These are phyloP conservation scores for Biscutella auriculata DNA, from an alignment of 441 rosid species.

Conservation along the genomic window DNA sequence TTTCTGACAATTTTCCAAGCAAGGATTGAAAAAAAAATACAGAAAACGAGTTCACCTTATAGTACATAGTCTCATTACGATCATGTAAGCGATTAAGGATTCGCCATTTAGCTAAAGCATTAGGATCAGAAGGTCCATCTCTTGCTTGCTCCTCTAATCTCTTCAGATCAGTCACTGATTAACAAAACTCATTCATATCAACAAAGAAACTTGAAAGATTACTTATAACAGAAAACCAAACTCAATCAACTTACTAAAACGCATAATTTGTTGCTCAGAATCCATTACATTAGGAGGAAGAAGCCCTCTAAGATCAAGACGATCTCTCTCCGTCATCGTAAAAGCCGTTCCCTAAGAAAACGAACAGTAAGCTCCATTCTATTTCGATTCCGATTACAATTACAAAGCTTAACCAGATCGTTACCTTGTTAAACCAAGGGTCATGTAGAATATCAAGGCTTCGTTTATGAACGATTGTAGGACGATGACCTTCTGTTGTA, in stretches of 20 bases:
- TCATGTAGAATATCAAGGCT: slow-evolving; percentile 94
- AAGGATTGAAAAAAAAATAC: too few species aligned
- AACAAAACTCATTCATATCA: background rate
- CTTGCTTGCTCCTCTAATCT: slow-evolving; percentile 86
- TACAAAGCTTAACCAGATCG: too few species aligned
- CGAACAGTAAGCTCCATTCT: too few species aligned
- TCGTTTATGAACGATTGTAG: slow-evolving; percentile 87
- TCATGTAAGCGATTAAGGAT: slow-evolving; percentile 93
- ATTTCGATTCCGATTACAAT: too few species aligned
- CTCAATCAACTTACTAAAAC: slow-evolving; percentile 53
- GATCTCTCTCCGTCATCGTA: slow-evolving; percentile 89
- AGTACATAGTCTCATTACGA: slow-evolving; percentile 95
- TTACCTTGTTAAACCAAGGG: slow-evolving; percentile 99
- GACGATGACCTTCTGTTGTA: slow-evolving; percentile 85
- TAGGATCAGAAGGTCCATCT: slow-evolving; percentile 92
- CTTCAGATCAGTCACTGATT: slow-evolving; percentile 78
- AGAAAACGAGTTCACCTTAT: slow-evolving; percentile 33
- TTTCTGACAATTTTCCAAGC: too few species aligned
- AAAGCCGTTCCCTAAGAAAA: slow-evolving; percentile 97
- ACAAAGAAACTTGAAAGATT: background rate
- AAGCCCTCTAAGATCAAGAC: slow-evolving; percentile 92
- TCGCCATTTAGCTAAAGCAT: slow-evolving; percentile 93
- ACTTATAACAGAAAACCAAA: background rate
- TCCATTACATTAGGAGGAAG: slow-evolving; percentile 91
- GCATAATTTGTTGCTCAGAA: slow-evolving; percentile 82